A percentile compares a stretch with the other conserved stretches of the same genome.
Conservation (phyloP, 1,284 basidiomycete species). For the Naganishia sp. region DNA sequence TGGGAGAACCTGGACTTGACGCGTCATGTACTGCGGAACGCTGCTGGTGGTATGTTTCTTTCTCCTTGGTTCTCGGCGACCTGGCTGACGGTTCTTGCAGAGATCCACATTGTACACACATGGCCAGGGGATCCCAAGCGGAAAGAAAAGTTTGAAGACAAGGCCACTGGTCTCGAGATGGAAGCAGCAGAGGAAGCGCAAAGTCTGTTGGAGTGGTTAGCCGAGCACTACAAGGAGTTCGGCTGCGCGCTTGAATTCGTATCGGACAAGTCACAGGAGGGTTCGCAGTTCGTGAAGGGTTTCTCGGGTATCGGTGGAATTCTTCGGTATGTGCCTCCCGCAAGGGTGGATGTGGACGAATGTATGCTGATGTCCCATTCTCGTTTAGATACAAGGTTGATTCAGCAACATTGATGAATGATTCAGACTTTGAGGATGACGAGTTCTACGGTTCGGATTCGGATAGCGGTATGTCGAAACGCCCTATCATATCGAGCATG, state of each 20-base stretch:
- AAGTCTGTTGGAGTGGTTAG: constrained; percentile 93
- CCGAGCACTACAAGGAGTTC: constrained; percentile 97
- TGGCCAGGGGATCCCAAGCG: constrained; percentile 67
- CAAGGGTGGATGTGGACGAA: neutral
- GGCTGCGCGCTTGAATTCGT: constrained; percentile 84
- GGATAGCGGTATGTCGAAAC: constrained; percentile 31
- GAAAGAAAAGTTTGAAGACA: constrained; percentile 93
- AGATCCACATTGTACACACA: constrained; percentile 72
- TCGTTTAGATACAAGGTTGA: constrained; percentile 80
- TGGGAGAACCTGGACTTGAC: constrained; percentile 96
- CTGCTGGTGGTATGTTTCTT: constrained; percentile 71
- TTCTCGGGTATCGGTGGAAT: constrained; percentile 98
- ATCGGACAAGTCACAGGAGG: constrained; percentile 79
- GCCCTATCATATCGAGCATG: neutral
- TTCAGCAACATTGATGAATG: constrained; percentile 71
- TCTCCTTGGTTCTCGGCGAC: neutral
- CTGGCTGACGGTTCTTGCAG: constrained; percentile 58
- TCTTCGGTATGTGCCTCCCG: constrained; percentile 59
- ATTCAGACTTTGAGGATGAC: constrained; percentile 63
- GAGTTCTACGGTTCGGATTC: constrained; percentile 56
- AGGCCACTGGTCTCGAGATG: constrained; percentile 93
- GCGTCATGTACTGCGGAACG: constrained; percentile 81
- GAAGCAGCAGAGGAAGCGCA: constrained; percentile 78
- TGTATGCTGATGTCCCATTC: neutral
- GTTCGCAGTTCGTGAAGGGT: constrained; percentile 96